A percentile compares a stretch with the other conserved stretches of the same genome.
Evolutionary conservation across 2,329 filamentous ascomycete genomes (phyloP).

Genomic region (Arachnopeziza araneosa): DNA sequence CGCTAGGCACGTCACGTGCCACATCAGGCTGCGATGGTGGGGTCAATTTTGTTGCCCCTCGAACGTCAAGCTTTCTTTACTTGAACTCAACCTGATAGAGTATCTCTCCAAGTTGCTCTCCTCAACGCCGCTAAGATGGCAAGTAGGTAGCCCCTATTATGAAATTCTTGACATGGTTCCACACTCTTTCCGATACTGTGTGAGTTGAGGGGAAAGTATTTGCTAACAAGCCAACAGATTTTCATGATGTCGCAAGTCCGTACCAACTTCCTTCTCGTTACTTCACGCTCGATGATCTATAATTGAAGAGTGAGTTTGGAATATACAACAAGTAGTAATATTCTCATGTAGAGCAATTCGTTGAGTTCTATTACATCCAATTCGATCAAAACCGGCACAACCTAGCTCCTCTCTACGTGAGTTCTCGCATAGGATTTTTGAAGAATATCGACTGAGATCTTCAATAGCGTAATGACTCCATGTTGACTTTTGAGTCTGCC

Average conservation of each 20-base stretch:
- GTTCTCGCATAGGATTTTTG: slow-evolving; percentile 30
- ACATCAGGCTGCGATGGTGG: neutral
- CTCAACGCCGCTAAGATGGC: neutral
- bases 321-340: neutral
- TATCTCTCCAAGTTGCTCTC: neutral
- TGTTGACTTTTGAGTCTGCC: slow-evolving; percentile 84
- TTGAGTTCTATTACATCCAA: slow-evolving; percentile 82
- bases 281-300: neutral
- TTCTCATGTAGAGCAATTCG: slow-evolving; percentile 66
- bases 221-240: slow-evolving; percentile 32
- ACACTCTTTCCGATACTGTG: neutral
- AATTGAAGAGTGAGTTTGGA: neutral
- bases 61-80: neutral
- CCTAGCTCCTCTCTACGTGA: slow-evolving; percentile 75
- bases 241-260: slow-evolving; percentile 38
- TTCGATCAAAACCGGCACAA: slow-evolving; percentile 68
- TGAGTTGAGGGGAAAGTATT: neutral
- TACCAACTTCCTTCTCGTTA: slow-evolving; percentile 5
- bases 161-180: neutral
- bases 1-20: neutral
- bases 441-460: neutral
- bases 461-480: slow-evolving; percentile 69
- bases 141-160: neutral
- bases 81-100: neutral
- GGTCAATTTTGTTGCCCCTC: neutral